Evolutionary conservation across 352 stramenopile genomes (phyloP).

Genomic region (Globisporangium paroecandrum): DNA sequence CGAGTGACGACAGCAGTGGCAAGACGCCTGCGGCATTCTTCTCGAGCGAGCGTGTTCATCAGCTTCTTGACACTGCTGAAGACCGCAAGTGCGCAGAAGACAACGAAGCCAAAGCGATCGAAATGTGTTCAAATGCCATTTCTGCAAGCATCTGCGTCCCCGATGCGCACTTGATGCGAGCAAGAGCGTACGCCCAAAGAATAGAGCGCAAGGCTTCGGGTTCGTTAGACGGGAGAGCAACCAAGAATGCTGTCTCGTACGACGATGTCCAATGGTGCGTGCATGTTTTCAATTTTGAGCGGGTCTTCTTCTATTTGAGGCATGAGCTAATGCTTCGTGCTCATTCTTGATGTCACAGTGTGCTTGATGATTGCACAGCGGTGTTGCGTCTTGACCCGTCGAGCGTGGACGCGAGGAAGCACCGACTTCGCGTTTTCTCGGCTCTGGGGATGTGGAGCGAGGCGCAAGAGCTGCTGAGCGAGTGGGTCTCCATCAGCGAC

Average conservation of each 20-base stretch:
- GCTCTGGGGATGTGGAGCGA: constrained; percentile 22
- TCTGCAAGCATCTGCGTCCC: constrained; percentile 16
- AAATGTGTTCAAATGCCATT: constrained; percentile 22
- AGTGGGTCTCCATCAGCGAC: not conserved
- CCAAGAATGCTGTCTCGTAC: not conserved
- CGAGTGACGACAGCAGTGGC: not conserved
- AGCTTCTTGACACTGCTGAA: constrained; percentile 5
- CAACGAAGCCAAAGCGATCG: constrained; percentile 10
- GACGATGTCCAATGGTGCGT: constrained; percentile 14
- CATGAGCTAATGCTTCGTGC: not conserved
- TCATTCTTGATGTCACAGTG: not conserved
- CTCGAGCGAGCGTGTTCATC: constrained; percentile 5
- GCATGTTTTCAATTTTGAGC: not conserved
- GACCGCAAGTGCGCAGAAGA: not conserved
- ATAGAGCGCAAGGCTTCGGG: constrained; percentile 6
- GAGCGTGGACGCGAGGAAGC: constrained; percentile 20
- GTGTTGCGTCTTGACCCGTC: constrained; percentile 15
- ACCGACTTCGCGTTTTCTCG: constrained; percentile 12
- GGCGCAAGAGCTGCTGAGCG: constrained; percentile 10
- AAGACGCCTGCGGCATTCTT: constrained; percentile 5
- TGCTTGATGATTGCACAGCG: constrained; percentile 19
- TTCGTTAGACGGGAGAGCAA: not conserved
- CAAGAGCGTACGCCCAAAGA: constrained; percentile 8
- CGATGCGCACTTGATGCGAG: constrained; percentile 20
- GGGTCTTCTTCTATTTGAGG: not conserved